Base-by-base conservation (phyloP, 78 protist genomes). In the Fonticula alba region DNA sequence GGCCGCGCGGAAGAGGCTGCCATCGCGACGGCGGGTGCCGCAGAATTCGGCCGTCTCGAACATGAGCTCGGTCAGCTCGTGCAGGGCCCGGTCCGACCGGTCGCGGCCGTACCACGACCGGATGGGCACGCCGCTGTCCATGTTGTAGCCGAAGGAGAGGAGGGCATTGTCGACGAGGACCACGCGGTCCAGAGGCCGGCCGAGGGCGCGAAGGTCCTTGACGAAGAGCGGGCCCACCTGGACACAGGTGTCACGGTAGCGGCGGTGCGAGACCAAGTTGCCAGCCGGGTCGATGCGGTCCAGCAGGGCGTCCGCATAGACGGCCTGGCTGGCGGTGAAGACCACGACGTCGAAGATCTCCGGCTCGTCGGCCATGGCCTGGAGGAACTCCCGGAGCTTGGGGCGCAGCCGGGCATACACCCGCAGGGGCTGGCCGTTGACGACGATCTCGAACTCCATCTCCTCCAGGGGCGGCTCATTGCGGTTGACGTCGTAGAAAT, bases 131-230 rank as follows among this genome's bases (percentile, higher is more conserved):
- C 88, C 86, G 58, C 82, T 84, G 36, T 84, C 84, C 37, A 76
- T 17, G 69, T 88, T 92, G 71, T 59, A 86, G 22, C 84, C 85
- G 55, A 79, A 89, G 10, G 91, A 86, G 36, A 82, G 85, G 7
- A 93, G 95, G 32, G 85, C 64, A 51, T 89, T 89, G 68, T 89
- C 95, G 32, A 89, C 68, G 29, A 89, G 78, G 24, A 79, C 66
- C 6, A 64, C 58, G 29, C 55, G 62, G 19, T 61, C 26, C 20
- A 89, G 52, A 43, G 82, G 86, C 32, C 95, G 73, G 2, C 88
- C 91, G 13, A 89, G 74, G 32, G 80, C 62, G 5, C 75, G 19
- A 26, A 89, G 61, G 72, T 89, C 95, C 61, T 89, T 89, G 60
- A 89, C 43, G 62, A 76, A 89, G 68, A 67, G 75, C 33, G 92